Evolutionary conservation across 371 early-diverging fungal genomes (phyloP), one percentile per base, ranked within the genome.

Genomic region (Modicella reniformis): DNA sequence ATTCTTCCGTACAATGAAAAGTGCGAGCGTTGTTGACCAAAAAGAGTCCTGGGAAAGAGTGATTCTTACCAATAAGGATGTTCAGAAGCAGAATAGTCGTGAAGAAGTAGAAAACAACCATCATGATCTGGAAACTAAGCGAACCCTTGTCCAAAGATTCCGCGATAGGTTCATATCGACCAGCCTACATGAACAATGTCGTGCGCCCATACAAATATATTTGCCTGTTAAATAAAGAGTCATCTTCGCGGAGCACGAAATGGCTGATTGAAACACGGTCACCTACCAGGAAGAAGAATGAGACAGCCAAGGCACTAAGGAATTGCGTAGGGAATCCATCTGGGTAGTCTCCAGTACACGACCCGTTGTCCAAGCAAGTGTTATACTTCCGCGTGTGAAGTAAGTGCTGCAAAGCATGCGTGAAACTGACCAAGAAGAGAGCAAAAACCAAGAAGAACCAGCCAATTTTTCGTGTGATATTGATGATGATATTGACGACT

Each of bases 81-180:
- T 72, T 79, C 17, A 79, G 62, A 15, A 72, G 62, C 25, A 77
- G 25, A 21, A 77, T 68, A 40, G 70, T 65, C n/a, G 79, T 72
- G 69, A 77, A 72, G 54, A 77, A 72, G 72, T 67, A 72, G 66
- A 68, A 77, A 34, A 77, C 49, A 23, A 77, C 57, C 77, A 77
- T 77, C 77, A 77, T 77, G 33, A 72, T 17, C 44, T 72, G 72
- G 65, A 77, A 77, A 47, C 77, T 68, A 15, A 25, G 23, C 0
- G 44, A 30, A 0, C 25, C 29, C 0, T 57, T 34, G 0, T 54
- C 33, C 21, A 77, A 58, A 4, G 62, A 34, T 2, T 13, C 4
- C 1, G 44, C 21, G 0, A 77, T 48, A 13, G 72, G 69, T 28
- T 77, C 77, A 28, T 68, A 77, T 41, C 72, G 54, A 44, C 77